phyloP scores from a whole-genome alignment of 805 yeast genomes.

The Wickerhamiella sergipiensis region DNA sequence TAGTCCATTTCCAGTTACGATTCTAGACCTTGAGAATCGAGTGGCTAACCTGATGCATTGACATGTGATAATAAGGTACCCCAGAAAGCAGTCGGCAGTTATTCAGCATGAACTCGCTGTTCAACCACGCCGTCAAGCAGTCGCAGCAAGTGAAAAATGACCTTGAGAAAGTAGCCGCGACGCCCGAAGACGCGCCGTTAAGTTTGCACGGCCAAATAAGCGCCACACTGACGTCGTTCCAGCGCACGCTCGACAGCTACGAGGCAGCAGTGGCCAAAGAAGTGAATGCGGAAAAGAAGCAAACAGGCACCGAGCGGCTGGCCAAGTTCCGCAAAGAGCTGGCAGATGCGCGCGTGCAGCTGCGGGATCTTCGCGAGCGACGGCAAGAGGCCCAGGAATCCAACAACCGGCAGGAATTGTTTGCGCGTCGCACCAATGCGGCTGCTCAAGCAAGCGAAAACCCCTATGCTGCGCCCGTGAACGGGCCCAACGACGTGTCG shows the following conservation, averaged over 20 bases:
- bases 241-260: slow-evolving; percentile 63
- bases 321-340: slow-evolving; percentile 35
- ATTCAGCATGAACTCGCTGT: slow-evolving; percentile 52
- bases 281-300: slow-evolving; percentile 36
- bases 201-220: slow-evolving; percentile 63
- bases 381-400: slow-evolving; percentile 42
- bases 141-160: slow-evolving; percentile 60
- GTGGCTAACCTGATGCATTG: no score
- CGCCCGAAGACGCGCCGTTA: slow-evolving; percentile 55
- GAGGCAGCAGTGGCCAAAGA: slow-evolving; percentile 46
- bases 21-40: no score
- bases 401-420: slow-evolving; percentile 36
- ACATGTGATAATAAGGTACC: not conserved
- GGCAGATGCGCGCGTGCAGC: slow-evolving; percentile 34
- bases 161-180: slow-evolving; percentile 40
- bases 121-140: slow-evolving; percentile 83
- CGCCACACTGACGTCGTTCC: slow-evolving; percentile 64
- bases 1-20: no score
- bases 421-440: slow-evolving; percentile 35
- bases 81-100: not conserved
- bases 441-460: slow-evolving; percentile 18
- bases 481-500: slow-evolving; percentile 12
- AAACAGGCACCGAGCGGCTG: slow-evolving; percentile 49
- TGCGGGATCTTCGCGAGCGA: slow-evolving; percentile 38
- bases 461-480: slow-evolving; percentile 17